Percentiles rank a stretch among this genome's conserved stretches.
Evolutionary conservation across 495 filamentous ascomycete genomes (phyloP).

Genomic region (Echria macrotheca): DNA sequence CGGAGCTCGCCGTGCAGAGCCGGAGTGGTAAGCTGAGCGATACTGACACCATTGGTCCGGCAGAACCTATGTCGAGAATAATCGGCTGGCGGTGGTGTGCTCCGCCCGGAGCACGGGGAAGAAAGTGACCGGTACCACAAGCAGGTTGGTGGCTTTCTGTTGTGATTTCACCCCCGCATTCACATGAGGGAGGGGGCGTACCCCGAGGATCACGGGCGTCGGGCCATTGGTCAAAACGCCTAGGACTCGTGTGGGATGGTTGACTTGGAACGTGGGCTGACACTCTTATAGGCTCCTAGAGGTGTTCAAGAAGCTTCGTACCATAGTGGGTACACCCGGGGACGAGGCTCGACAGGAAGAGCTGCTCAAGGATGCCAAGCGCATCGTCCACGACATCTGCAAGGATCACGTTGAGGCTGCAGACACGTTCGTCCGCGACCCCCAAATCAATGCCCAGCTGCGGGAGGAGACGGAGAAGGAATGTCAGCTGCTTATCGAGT

Average conservation of each 20-base stretch:
- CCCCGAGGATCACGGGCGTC: neutral
- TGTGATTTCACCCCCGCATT: slow-evolving; percentile 5
- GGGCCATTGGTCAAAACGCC: slow-evolving; percentile 11
- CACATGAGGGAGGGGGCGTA: neutral
- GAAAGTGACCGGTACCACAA: slow-evolving; percentile 89
- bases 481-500: slow-evolving; percentile 57
- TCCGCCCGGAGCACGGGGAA: slow-evolving; percentile 87
- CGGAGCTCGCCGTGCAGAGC: too few species aligned
- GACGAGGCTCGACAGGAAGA: slow-evolving; percentile 54
- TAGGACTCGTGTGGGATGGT: slow-evolving; percentile 1
- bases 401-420: slow-evolving; percentile 68
- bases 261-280: neutral
- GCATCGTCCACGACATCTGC: slow-evolving; percentile 68
- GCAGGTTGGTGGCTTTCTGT: slow-evolving; percentile 60
- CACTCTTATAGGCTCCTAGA: slow-evolving; percentile 39
- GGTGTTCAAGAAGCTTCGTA: slow-evolving; percentile 59
- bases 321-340: slow-evolving; percentile 62
- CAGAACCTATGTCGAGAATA: slow-evolving; percentile 60
- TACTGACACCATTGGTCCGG: slow-evolving; percentile 5
- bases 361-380: slow-evolving; percentile 64
- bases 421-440: slow-evolving; percentile 53
- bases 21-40: neutral
- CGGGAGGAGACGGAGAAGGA: slow-evolving; percentile 62
- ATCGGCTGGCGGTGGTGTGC: slow-evolving; percentile 82
- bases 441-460: slow-evolving; percentile 52